A percentile compares a stretch with the other conserved stretches of the same genome.
Evolutionary conservation across 2,329 filamentous ascomycete genomes (phyloP).

Genomic region (Ceratocystis alfenasii): DNA sequence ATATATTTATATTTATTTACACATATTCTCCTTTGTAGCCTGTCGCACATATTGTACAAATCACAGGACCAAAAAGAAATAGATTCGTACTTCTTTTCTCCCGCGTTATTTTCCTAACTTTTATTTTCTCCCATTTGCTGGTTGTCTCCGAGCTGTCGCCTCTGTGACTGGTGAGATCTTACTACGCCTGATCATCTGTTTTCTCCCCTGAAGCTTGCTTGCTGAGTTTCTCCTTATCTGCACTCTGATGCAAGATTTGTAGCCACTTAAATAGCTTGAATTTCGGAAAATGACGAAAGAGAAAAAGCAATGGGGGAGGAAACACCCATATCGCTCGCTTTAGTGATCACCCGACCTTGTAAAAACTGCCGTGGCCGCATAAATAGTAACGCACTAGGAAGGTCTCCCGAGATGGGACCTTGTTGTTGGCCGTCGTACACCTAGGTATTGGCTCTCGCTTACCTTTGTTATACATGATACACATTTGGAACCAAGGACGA

Average conservation of each 20-base stretch:
- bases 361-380: slow-evolving; percentile 2
- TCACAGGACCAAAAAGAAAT: no score
- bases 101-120: background rate
- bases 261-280: background rate
- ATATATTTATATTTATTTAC: no score
- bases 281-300: no score
- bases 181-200: no score
- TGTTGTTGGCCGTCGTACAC: background rate
- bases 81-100: no score
- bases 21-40: no score
- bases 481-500: background rate
- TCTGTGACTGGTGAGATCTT: background rate
- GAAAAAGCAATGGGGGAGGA: no score
- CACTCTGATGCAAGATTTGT: background rate
- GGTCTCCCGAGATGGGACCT: background rate
- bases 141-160: background rate
- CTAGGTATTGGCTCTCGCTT: slow-evolving; percentile 5
- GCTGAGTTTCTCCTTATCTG: background rate
- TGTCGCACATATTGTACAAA: no score
- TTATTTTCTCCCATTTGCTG: background rate
- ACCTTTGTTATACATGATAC: slow-evolving; percentile 3
- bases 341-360: background rate
- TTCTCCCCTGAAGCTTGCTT: no score
- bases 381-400: background rate
- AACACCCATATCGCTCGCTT: no score